phyloP scores from a whole-genome alignment of 2,329 filamentous ascomycete genomes.

The Clathrospora elynae region DNA sequence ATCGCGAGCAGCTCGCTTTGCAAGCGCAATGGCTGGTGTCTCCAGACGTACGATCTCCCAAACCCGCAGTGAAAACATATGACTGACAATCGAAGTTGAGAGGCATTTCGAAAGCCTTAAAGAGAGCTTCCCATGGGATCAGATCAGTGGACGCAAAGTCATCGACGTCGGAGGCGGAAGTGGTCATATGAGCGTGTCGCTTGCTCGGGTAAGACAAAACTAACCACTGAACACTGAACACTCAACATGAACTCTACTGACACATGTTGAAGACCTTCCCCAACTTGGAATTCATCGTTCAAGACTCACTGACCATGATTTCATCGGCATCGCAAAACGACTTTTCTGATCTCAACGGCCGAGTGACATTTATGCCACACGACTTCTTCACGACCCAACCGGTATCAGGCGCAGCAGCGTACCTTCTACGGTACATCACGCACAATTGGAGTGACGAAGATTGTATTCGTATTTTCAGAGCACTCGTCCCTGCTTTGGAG shows the following conservation, averaged over 20 bases:
- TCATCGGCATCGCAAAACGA: conserved; percentile 13
- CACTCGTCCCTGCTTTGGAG: conserved; percentile 44
- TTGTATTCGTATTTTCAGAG: conserved; percentile 43
- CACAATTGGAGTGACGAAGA: conserved; percentile 51
- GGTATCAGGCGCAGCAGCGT: conserved; percentile 36
- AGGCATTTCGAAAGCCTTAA: conserved; percentile 30
- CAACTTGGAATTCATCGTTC: conserved; percentile 23
- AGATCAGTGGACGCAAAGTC: conserved; percentile 28
- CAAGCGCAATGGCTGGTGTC: conserved; percentile 37
- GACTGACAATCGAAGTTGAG: conserved; percentile 21
- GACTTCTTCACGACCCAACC: conserved; percentile 32
- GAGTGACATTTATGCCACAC: conserved; percentile 28
- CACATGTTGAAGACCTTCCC: conserved; percentile 13
- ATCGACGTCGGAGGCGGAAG: conserved; percentile 42
- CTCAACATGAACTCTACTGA: background rate
- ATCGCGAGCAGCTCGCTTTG: conserved; percentile 33
- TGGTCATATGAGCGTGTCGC: conserved; percentile 26
- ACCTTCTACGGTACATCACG: conserved; percentile 49
- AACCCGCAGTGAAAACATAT: background rate
- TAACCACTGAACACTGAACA: too few species aligned
- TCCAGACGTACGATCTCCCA: conserved; percentile 15
- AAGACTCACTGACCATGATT: conserved; percentile 24
- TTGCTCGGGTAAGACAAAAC: conserved; percentile 26
- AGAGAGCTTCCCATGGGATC: conserved; percentile 34
- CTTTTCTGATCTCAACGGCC: conserved; percentile 18